Evolutionary conservation across 768 basidiomycete species (phyloP), one percentile per base, ranked within the genome.

Genomic region (Leccinum sublutescens): DNA sequence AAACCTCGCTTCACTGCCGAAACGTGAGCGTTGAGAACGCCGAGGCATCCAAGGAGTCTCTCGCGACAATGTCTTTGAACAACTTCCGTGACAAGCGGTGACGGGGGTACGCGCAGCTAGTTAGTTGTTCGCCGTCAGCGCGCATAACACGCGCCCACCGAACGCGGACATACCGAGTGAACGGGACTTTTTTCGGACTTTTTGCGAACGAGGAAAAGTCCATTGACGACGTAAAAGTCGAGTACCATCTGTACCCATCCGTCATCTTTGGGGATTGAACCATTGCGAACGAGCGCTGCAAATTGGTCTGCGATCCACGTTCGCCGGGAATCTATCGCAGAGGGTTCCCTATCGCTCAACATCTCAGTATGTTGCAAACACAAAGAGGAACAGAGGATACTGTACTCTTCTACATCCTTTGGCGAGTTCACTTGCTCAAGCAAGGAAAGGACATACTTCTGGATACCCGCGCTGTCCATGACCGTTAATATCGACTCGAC

Each of bases 231-330:
- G 47, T 97, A 78, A 83, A 93, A 97, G 60, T 95, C 85, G 27
- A 98, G 78, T 55, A 95, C 76, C 11, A 79, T 76, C 56, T 82
- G 78, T 19, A 95, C 78, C 87, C 93, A 94, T 36, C 79, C 79
- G 69, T 96, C 94, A 47, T 81, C 79, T 68, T 91, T 94, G 4
- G 88, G 91, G 50, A 95, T 82, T 1, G 85, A 81, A 12, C 85
- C 84, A 68, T 93, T 95, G 45, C 87, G 87, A 62, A 95, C 77
- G 31, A 97, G 83, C 4, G 84, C 80, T 14, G 82, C 78, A 19
- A 97, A 78, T 73, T 98, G 96, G 50, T 97, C 94, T 52, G 91
- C 80, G 33, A 92, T 84, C 96, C 96, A 99, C 27, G 73, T 71
- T 57, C 94, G 78, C 56, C 86, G 81, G 3, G 82, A 77, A 59